These are phyloP conservation scores for Podosphaera xanthii DNA, from an alignment of 2,329 filamentous ascomycete genomes.

Conservation along the genomic window DNA sequence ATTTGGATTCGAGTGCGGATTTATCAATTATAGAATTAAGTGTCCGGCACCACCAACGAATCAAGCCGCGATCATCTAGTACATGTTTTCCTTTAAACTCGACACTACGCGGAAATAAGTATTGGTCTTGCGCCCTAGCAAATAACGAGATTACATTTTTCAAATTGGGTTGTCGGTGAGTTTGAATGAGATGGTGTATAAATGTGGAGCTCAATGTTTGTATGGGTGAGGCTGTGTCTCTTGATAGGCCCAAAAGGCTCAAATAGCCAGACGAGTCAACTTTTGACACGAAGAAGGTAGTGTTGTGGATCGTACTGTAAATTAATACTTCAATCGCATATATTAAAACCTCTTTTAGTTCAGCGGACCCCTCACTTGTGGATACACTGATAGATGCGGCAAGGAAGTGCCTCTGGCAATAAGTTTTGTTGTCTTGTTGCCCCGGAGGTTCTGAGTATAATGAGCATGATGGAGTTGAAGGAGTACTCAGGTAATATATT, in stretches of 20 bases:
- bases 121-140: conserved; percentile 76
- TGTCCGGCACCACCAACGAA: conserved; percentile 90
- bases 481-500: conserved; percentile 72
- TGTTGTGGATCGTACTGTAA: conserved; percentile 59
- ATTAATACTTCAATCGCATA: conserved; percentile 74
- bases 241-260: conserved; percentile 37
- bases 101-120: conserved; percentile 80
- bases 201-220: conserved; percentile 54
- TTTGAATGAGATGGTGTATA: conserved; percentile 47
- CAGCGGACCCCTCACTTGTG: conserved; percentile 8
- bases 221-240: conserved; percentile 46
- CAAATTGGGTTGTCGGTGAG: conserved; percentile 37
- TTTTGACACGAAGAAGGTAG: conserved; percentile 85
- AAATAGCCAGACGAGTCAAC: conserved; percentile 89
- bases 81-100: conserved; percentile 76
- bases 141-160: conserved; percentile 72
- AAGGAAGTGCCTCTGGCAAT: conserved; percentile 66
- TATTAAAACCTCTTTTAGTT: conserved; percentile 31
- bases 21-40: conserved; percentile 44
- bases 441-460: conserved; percentile 62
- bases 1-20: conserved; percentile 4
- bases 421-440: conserved; percentile 51
- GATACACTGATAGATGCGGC: conserved; percentile 25
- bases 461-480: conserved; percentile 48
- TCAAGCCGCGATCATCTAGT: conserved; percentile 67